phyloP scores from a whole-genome alignment of 129 eudicot genomes.

The Flaveria sonorensis region DNA sequence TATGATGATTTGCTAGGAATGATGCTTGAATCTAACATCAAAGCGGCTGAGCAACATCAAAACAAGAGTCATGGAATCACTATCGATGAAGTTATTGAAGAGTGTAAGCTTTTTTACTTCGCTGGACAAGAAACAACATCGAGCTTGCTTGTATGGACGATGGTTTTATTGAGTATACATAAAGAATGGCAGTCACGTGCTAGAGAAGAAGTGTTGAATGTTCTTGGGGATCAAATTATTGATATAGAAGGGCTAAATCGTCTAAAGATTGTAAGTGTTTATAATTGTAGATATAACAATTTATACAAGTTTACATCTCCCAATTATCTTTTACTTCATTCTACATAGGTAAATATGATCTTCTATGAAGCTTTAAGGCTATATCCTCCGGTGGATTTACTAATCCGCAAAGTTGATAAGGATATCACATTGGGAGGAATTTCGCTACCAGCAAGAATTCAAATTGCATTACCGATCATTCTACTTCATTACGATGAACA shows the following conservation, averaged over 20 bases:
- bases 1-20: constrained; percentile 37
- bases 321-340: constrained; percentile 3
- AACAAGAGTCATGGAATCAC: constrained; percentile 35
- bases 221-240: constrained; percentile 12
- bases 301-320: not conserved
- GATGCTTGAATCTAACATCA: constrained; percentile 34
- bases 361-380: constrained; percentile 45
- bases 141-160: constrained; percentile 42
- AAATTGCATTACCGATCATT: constrained; percentile 28
- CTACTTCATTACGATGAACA: constrained; percentile 37
- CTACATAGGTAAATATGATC: constrained; percentile 42
- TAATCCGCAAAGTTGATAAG: constrained; percentile 23
- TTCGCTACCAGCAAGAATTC: constrained; percentile 28
- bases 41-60: constrained; percentile 33
- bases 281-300: not conserved
- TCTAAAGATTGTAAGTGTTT: constrained; percentile 38
- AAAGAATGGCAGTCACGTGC: constrained; percentile 44
- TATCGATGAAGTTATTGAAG: constrained; percentile 37
- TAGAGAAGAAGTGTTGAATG: constrained; percentile 43
- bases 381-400: constrained; percentile 34
- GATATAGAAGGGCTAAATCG: constrained; percentile 31
- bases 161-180: constrained; percentile 37
- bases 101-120: constrained; percentile 45
- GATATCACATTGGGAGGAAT: constrained; percentile 33
- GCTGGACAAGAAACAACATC: constrained; percentile 52